Base-by-base conservation (phyloP, 2,329 filamentous ascomycete genomes). In the Aureobasidium lini region DNA sequence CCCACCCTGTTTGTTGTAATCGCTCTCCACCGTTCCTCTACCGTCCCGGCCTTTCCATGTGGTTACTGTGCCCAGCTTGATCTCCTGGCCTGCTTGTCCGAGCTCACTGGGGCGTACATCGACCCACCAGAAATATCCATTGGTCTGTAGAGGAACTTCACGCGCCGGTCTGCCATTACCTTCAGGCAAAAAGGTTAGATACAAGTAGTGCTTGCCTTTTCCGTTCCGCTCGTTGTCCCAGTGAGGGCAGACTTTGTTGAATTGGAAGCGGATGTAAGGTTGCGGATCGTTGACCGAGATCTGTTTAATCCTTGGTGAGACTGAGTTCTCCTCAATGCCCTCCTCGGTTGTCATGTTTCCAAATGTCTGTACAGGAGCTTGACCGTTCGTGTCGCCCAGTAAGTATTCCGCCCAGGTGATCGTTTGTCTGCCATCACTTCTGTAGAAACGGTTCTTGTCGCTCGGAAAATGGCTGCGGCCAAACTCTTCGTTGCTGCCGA, bases 361-460 rank as follows among this genome's bases (percentile, higher is more conserved):
- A 67, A 76, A 84, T n/a, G 81, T 72, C 6, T 73, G 72, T 11
- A 76, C 72, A 48, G 71, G 73, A 62, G 74, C 77, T 62, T 70
- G 73, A 31, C 63, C 64, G n/a, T 75, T 73, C 1, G 79, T 73
- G 43, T 83, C 80, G 4, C 87, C 87, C 16, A 84, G 72, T 59
- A 88, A 83, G 70, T 96, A 97, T 66, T 95, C 88, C 64, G 92
- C 88, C 90, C 91, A 97, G 0, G 78, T 79, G 5, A 86, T 75
- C 3, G 77, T 72, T 2, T 70, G 65, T 9, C 85, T 77, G 1
- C 89, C 87, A 66, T 95, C 90, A 13, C 79, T 78, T 40, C 89
- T 85, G 76, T 87, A 93, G 69, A 95, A 92, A 61, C 89, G 78
- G 4, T 73, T 72, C 15, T 77, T 72, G 62, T 96, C 81, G 3